Evolutionary conservation across 73 alveolate species (phyloP), one percentile per base, ranked within the genome.

Genomic region (Blepharisma japonicum): DNA sequence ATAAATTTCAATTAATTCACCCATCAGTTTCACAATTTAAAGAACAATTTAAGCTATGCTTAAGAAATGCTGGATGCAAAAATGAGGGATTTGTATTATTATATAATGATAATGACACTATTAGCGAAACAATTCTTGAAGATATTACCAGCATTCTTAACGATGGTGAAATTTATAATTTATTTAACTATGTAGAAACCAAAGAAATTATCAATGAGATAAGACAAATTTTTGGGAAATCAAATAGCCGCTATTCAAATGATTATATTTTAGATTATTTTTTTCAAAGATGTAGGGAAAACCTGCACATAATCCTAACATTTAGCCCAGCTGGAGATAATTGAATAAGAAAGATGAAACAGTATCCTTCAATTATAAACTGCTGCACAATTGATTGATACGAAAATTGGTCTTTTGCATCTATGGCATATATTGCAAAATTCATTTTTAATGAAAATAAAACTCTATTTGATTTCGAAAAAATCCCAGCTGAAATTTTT

Each of bases 331-430:
- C 77, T n/a, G 94, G 94, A 20, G 94, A 87, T 68, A 78, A 78
- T 2, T 83, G 81, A 77, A 82, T 91, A 84, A 83, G 76, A 50
- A 78, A 91, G 71, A 77, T 88, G 68, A 77, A 77, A 5, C 94
- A 87, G 83, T 92, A 90, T 92, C 97, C 98, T 67, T 90, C 97
- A 5, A 90, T 92, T 68, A 90, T 89, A 18, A 92, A 92, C 68
- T 92, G 98, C 87, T 90, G 96, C 70, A 87, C 95, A 6, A 92
- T 92, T 49, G 97, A 92, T 90, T 92, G 98, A 97, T 92, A 86
- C 80, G 90, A 89, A 53, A 87, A 72, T 6, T 87, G 92, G 90
- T 91, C 94, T 0, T 86, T 83, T 61, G 90, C 83, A 55, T 89
- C 94, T n/a, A 27, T 87, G 38, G 77, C 74, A 39, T 71, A 82